Evolutionary conservation across 192 early-diverging fungal genomes (phyloP).

Genomic region (Gonapodya prolifera): DNA sequence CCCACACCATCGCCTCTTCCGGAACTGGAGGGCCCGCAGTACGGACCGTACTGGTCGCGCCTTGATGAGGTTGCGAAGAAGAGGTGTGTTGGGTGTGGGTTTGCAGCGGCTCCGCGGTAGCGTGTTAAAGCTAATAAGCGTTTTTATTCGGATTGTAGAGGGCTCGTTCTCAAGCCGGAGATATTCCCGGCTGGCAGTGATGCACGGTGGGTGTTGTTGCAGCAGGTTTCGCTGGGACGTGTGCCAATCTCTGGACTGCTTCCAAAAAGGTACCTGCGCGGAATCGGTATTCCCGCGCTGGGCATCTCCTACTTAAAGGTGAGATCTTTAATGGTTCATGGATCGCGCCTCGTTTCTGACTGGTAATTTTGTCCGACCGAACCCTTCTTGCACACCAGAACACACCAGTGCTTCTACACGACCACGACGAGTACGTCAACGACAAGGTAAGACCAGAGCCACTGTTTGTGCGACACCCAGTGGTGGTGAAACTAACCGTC

Average conservation of each 20-base stretch:
- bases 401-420: constrained; percentile 28
- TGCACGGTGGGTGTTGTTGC: constrained; percentile 62
- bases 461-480: no score
- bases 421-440: constrained; percentile 75
- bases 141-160: no score
- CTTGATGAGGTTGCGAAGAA: neutral
- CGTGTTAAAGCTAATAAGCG: no score
- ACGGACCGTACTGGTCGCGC: constrained; percentile 40
- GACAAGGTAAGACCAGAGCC: constrained; percentile 42
- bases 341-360: neutral
- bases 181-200: constrained; percentile 82
- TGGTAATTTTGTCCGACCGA: neutral
- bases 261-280: no score
- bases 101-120: no score
- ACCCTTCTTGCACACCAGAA: neutral
- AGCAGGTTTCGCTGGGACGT: no score
- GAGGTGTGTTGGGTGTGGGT: no score
- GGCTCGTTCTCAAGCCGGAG: constrained; percentile 44
- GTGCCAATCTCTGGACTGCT: no score
- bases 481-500: no score
- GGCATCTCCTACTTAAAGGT: constrained; percentile 50
- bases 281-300: constrained; percentile 60
- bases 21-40: neutral
- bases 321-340: neutral
- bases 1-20: neutral